Base-by-base conservation (phyloP, 1,284 basidiomycete species). In the Pholiota adiposa region DNA sequence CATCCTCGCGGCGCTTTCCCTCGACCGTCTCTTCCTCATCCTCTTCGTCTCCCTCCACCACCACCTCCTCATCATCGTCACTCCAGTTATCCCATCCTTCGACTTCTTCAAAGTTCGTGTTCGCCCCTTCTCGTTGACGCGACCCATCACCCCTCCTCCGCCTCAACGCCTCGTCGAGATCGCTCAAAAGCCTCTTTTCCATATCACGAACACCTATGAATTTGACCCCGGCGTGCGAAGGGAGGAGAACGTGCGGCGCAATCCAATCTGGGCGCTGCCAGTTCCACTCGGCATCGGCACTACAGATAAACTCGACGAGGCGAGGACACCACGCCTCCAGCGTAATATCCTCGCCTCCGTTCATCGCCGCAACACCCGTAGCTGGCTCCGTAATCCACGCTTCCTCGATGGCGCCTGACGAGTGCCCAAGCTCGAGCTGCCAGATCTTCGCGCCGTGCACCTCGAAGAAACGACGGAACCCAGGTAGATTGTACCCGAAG, bases 221-320 rank as follows among this genome's bases (percentile, higher is more conserved):
- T 69, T 85, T 75, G 14, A 91, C 71, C 11, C 73, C 76, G 0
- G 83, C 81, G 67, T 91, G 89, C 3, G 82, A 71, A 12, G 88
- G 86, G 27, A 91, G 77, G 6, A 91, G 75, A 31, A 89, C 78
- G 62, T 91, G 89, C 1, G 89, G 88, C n/a, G 88, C 86, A 63
- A 91, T 89, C 87, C 87, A 89, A 68, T 91, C 88, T 0, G 89
- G 89, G 54, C 78, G 80, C 65, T 84, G 81, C 89, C 89, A 91
- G 63, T 90, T 87, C 89, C 89, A 91, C 67, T 88, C 88, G 2
- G 88, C 88, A 61, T 90, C 87, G 2, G 88, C 88, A 50, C 81
- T 83, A 67, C 88, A 89, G 55, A 91, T 85, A 68, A 91, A 87
- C 67, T 89, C 81, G 36, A 75, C 76, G 40, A 90, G 75, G 63